Conservation (phyloP, 805 yeast genomes). For the Kodamaea kakaduensis region DNA sequence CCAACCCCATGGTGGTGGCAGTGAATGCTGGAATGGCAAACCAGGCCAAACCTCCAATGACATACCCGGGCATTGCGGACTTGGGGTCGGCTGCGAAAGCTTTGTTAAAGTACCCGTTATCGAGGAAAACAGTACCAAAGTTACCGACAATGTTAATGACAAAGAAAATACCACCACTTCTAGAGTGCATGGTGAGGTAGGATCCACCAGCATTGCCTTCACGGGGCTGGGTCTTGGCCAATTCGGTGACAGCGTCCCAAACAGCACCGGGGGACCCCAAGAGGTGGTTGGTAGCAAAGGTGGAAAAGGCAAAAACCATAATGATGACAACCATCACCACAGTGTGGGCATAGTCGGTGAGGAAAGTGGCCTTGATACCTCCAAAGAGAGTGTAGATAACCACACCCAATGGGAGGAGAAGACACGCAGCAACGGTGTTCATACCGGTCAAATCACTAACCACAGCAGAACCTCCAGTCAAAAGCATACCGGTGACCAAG, state of each 20-base stretch:
- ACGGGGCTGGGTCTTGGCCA: conserved; percentile 61
- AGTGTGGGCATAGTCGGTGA: conserved; percentile 43
- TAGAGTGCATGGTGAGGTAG: conserved; percentile 81
- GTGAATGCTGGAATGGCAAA: conserved; percentile 82
- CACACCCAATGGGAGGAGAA: conserved; percentile 78
- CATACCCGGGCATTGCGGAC: conserved; percentile 83
- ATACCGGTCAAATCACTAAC: conserved; percentile 78
- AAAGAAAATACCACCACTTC: conserved; percentile 83
- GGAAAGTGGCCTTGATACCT: conserved; percentile 44
- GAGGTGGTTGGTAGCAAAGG: conserved; percentile 63
- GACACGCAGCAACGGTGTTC: conserved; percentile 76
- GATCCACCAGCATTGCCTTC: conserved; percentile 82
- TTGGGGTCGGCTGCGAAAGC: conserved; percentile 84
- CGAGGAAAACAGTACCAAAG: conserved; percentile 84
- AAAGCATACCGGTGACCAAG: conserved; percentile 86
- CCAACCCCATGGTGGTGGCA: conserved; percentile 85
- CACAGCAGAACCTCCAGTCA: conserved; percentile 88
- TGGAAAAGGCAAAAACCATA: conserved; percentile 74
- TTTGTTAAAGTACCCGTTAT: conserved; percentile 85
- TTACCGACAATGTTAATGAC: conserved; percentile 85
- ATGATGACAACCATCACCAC: conserved; percentile 69
- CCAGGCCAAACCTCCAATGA: conserved; percentile 88
- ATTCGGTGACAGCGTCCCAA: conserved; percentile 65
- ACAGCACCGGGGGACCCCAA: conserved; percentile 82
- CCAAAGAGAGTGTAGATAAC: conserved; percentile 42